Evolutionary conservation across 1,284 basidiomycete genomes (phyloP).

Genomic region (Cutaneotrichosporon sp.): DNA sequence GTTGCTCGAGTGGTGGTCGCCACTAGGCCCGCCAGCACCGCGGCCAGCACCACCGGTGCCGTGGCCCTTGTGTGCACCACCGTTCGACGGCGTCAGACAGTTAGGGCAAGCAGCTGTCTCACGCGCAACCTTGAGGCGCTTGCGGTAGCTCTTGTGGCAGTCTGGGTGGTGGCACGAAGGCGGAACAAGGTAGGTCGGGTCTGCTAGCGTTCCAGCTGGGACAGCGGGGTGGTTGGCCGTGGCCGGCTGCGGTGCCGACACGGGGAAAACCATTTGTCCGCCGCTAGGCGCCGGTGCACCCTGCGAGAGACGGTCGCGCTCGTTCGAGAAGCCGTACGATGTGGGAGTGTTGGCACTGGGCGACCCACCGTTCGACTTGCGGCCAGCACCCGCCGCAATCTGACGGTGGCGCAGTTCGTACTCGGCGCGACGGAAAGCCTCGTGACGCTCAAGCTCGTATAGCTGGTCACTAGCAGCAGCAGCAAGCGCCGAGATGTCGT

Average conservation of each 20-base stretch:
- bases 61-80: slow-evolving; percentile 26
- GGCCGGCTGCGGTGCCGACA: slow-evolving; percentile 51
- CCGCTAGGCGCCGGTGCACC: slow-evolving; percentile 41
- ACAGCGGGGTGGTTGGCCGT: slow-evolving; percentile 50
- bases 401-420: slow-evolving; percentile 71
- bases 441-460: slow-evolving; percentile 77
- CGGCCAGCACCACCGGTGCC: slow-evolving; percentile 30
- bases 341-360: slow-evolving; percentile 54
- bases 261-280: slow-evolving; percentile 51
- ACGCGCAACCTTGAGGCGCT: slow-evolving; percentile 54
- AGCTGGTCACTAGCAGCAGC: slow-evolving; percentile 81
- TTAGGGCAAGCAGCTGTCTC: slow-evolving; percentile 53
- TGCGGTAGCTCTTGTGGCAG: slow-evolving; percentile 56
- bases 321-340: slow-evolving; percentile 43
- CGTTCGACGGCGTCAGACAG: slow-evolving; percentile 43
- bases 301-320: slow-evolving; percentile 43
- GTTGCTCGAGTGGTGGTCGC: slow-evolving; percentile 43
- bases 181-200: slow-evolving; percentile 54
- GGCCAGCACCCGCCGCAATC: slow-evolving; percentile 50
- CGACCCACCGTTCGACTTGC: slow-evolving; percentile 62
- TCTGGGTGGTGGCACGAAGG: slow-evolving; percentile 57
- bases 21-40: slow-evolving; percentile 27
- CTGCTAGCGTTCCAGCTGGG: slow-evolving; percentile 52
- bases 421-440: slow-evolving; percentile 76
- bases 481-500: slow-evolving; percentile 64